Percentiles rank a stretch among this genome's conserved stretches.
phyloP scores from a whole-genome alignment of 2,329 filamentous ascomycete genomes.

The Aspergillus sp. region DNA sequence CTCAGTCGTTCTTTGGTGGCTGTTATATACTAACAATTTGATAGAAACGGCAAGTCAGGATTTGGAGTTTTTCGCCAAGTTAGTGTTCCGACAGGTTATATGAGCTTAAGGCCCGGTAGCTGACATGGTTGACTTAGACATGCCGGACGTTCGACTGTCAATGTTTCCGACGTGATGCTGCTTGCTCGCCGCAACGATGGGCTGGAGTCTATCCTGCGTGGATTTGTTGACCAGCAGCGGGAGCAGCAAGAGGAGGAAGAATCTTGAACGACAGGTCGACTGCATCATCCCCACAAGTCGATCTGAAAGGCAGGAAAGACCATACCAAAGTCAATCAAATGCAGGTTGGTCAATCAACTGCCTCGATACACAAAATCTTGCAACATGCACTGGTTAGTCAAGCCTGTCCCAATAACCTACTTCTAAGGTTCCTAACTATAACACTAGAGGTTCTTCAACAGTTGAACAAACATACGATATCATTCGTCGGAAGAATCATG shows the following conservation, averaged over 20 bases:
- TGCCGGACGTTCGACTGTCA: constrained; percentile 74
- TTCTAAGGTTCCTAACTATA: too few species aligned
- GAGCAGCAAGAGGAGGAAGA: constrained; percentile 10
- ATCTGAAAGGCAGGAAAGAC: neutral
- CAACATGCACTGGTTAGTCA: too few species aligned
- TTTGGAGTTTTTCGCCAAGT: constrained; percentile 60
- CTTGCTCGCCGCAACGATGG: constrained; percentile 84
- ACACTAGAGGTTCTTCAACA: too few species aligned
- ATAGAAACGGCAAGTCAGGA: constrained; percentile 54
- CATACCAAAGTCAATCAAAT: neutral
- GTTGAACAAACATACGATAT: too few species aligned
- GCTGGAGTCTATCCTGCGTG: constrained; percentile 65
- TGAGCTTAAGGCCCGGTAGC: neutral
- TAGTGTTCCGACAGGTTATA: constrained; percentile 9
- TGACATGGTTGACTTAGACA: constrained; percentile 49
- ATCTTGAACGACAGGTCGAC: too few species aligned
- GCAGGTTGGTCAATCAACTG: too few species aligned
- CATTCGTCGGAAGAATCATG: too few species aligned
- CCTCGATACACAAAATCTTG: too few species aligned
- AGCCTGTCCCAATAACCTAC: too few species aligned
- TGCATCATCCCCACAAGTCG: too few species aligned
- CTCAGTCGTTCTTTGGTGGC: neutral
- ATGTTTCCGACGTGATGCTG: constrained; percentile 80
- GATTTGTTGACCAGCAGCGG: constrained; percentile 30
- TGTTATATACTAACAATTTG: neutral